Conservation (phyloP, 1,284 basidiomycete genomes). For the Austroboletus niveus region DNA sequence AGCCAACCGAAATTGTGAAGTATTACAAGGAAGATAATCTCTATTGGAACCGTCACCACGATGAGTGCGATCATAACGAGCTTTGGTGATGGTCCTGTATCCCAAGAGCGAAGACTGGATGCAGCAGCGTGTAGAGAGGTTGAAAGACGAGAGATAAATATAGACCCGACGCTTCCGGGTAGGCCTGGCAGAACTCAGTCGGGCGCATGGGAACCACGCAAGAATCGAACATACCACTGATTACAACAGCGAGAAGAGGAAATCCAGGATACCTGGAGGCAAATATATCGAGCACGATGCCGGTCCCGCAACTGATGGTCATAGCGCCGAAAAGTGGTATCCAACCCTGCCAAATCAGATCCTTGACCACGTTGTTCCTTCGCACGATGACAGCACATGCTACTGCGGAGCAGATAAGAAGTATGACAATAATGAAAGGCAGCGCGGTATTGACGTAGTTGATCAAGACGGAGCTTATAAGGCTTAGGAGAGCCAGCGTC, state of each 20-base stretch:
- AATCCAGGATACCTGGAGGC: constrained; percentile 87
- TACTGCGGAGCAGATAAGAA: constrained; percentile 56
- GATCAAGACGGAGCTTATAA: constrained; percentile 65
- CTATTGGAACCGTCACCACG: constrained; percentile 72
- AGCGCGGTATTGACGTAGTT: constrained; percentile 62
- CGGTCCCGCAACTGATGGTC: constrained; percentile 88
- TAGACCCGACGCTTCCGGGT: constrained; percentile 86
- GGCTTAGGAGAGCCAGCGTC: constrained; percentile 78
- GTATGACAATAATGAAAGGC: constrained; percentile 59
- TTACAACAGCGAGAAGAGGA: constrained; percentile 84
- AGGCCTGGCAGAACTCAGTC: constrained; percentile 48
- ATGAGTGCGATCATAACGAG: constrained; percentile 69
- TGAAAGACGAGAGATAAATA: constrained; percentile 89
- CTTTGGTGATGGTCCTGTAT: constrained; percentile 42
- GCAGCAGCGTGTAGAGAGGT: constrained; percentile 75
- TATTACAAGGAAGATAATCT: constrained; percentile 68
- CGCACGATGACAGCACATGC: constrained; percentile 55
- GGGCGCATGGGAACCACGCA: not conserved
- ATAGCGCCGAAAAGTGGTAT: constrained; percentile 88
- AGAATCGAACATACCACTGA: constrained; percentile 61
- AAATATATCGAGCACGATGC: constrained; percentile 88
- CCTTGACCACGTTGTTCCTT: constrained; percentile 64
- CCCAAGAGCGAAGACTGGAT: constrained; percentile 15
- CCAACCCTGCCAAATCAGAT: constrained; percentile 85
- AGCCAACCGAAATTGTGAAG: constrained; percentile 76